Evolutionary conservation across 371 early-diverging fungal species (phyloP).

Genomic region (Gilbertella persicaria): DNA sequence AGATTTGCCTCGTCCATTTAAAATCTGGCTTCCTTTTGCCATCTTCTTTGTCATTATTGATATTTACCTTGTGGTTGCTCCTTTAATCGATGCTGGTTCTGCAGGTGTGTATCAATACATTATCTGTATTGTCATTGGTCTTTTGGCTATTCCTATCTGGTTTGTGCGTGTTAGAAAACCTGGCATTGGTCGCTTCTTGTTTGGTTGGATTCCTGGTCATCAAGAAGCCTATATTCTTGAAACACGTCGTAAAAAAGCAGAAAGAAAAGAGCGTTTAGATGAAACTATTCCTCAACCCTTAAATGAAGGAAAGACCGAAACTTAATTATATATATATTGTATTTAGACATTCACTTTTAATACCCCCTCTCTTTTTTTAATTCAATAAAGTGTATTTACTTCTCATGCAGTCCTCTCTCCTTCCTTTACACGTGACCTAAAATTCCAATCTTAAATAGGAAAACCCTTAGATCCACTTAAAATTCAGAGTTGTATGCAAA

Average conservation of each 20-base stretch:
- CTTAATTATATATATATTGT: background rate
- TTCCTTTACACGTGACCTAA: no score
- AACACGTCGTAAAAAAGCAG: constrained; percentile 2
- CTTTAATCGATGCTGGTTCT: constrained; percentile 41
- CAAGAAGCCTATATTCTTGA: constrained; percentile 29
- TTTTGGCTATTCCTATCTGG: constrained; percentile 41
- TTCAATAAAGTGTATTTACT: background rate
- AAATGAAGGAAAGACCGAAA: constrained; percentile 3
- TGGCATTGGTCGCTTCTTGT: constrained; percentile 26
- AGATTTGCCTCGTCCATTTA: constrained; percentile 32
- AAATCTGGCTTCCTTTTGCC: constrained; percentile 39
- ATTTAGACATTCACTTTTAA: background rate
- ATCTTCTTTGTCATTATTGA: constrained; percentile 37
- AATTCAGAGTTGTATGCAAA: no score
- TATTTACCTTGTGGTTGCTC: constrained; percentile 40
- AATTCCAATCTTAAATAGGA: no score
- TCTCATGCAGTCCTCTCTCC: no score
- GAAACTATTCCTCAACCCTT: background rate
- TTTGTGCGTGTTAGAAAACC: constrained; percentile 40
- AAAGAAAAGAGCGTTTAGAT: background rate
- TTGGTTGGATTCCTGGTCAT: constrained; percentile 43
- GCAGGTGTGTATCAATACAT: constrained; percentile 37
- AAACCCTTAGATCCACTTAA: no score
- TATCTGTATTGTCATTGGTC: constrained; percentile 36
- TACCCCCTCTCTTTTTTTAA: background rate